Conservation (phyloP, 305 asterid species). For the Galium porrigens region DNA sequence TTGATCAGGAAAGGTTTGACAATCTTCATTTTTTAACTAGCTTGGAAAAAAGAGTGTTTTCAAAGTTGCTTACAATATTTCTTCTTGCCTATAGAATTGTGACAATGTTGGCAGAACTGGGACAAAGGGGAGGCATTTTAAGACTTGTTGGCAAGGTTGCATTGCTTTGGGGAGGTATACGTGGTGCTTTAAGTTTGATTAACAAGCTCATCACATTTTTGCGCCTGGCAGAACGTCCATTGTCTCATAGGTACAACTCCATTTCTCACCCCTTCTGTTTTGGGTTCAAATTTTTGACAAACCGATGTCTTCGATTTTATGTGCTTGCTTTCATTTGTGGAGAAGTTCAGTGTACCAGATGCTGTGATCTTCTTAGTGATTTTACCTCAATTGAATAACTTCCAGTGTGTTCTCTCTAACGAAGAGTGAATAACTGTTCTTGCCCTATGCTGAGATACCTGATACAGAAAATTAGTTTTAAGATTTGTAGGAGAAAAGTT, state of each 20-base stretch:
- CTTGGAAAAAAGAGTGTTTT: conserved; percentile 5
- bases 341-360: not conserved
- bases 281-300: not conserved
- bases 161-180: conserved; percentile 92
- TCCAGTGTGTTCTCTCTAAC: not conserved
- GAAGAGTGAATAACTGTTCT: not conserved
- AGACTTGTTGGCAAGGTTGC: conserved; percentile 71
- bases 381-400: not conserved
- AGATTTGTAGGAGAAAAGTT: not conserved
- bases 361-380: not conserved
- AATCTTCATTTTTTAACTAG: conserved; percentile 11
- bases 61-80: conserved; percentile 20
- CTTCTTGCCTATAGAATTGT: conserved; percentile 49
- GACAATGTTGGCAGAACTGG: conserved; percentile 68
- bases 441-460: not conserved
- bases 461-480: not conserved
- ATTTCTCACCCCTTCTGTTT: not conserved
- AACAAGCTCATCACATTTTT: conserved; percentile 75
- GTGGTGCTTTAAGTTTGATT: conserved; percentile 88
- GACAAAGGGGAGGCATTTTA: conserved; percentile 77
- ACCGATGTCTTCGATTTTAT: not conserved
- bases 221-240: conserved; percentile 69
- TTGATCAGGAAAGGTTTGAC: conserved; percentile 80
- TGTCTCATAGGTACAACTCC: conserved; percentile 52
- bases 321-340: not conserved